Evolutionary conservation across 495 filamentous ascomycete genomes (phyloP).

Genomic region (Neurospora cerealis): DNA sequence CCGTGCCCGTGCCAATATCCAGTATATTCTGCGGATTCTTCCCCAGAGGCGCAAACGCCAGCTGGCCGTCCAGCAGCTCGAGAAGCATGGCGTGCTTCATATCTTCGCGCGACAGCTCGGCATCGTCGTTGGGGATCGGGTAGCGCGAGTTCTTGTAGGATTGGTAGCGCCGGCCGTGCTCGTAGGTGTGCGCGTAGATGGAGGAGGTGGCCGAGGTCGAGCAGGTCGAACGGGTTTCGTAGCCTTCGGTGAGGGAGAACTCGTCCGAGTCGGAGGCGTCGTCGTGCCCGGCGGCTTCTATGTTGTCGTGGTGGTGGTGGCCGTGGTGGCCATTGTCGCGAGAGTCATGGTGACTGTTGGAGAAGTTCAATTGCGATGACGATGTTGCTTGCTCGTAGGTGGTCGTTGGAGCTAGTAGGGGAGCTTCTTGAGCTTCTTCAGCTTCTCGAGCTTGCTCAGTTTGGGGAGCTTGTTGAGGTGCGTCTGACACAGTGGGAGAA

Average conservation of each 20-base stretch:
- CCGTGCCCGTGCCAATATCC: constrained; percentile 45
- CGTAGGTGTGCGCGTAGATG: constrained; percentile 32
- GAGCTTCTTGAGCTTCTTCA: not conserved
- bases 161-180: constrained; percentile 52
- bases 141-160: constrained; percentile 44
- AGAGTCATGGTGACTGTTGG: not conserved
- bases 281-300: constrained; percentile 12
- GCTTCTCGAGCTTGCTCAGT: not conserved
- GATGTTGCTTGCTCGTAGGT: not conserved
- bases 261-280: constrained; percentile 14
- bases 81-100: constrained; percentile 33
- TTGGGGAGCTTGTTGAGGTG: not conserved
- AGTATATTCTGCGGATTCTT: constrained; percentile 32
- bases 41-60: constrained; percentile 34
- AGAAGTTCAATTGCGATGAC: not conserved
- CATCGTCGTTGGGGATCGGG: constrained; percentile 46
- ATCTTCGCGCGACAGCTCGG: constrained; percentile 38
- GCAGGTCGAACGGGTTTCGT: constrained; percentile 8
- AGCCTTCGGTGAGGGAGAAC: constrained; percentile 22
- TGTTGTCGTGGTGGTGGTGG: constrained; percentile 3
- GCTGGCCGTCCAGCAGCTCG: constrained; percentile 30
- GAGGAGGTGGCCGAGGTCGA: constrained; percentile 33
- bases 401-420: not conserved
- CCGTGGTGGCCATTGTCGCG: not conserved
- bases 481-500: not conserved